These are phyloP conservation scores for Trifolium subterraneum DNA, from an alignment of 306 rosid genomes.

Conservation along the genomic window DNA sequence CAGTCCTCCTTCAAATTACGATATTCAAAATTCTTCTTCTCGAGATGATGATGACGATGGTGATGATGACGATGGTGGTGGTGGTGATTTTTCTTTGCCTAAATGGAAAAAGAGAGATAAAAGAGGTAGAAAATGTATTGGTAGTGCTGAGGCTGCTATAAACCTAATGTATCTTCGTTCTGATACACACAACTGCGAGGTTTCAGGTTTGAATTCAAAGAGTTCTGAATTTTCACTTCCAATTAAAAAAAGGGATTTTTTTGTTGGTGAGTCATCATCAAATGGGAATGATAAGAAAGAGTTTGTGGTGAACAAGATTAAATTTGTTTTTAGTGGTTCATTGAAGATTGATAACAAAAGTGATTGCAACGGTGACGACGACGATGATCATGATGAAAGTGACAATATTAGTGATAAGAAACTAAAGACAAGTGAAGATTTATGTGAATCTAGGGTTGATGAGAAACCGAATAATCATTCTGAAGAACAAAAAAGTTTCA, in stretches of 20 bases:
- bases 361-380: too few relatives aligned
- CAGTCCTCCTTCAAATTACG: not conserved
- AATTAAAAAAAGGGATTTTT: not conserved
- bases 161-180: not conserved
- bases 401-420: too few relatives aligned
- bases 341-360: too few relatives aligned
- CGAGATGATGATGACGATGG: too few relatives aligned
- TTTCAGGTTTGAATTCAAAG: not conserved
- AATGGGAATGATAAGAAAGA: not conserved
- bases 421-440: too few relatives aligned
- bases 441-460: too few relatives aligned
- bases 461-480: too few relatives aligned
- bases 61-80: too few relatives aligned
- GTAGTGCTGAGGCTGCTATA: not conserved
- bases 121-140: slow-evolving; percentile 11
- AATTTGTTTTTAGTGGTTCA: too few relatives aligned
- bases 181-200: not conserved
- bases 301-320: too few relatives aligned
- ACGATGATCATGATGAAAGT: too few relatives aligned
- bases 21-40: not conserved
- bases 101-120: slow-evolving; percentile 8
- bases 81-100: not conserved
- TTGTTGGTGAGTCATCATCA: not conserved
- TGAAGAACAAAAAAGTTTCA: too few relatives aligned
- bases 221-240: not conserved